Evolutionary conservation across 306 rosid species (phyloP), one percentile per base, ranked within the genome.

Genomic region (Dryas drummondii): DNA sequence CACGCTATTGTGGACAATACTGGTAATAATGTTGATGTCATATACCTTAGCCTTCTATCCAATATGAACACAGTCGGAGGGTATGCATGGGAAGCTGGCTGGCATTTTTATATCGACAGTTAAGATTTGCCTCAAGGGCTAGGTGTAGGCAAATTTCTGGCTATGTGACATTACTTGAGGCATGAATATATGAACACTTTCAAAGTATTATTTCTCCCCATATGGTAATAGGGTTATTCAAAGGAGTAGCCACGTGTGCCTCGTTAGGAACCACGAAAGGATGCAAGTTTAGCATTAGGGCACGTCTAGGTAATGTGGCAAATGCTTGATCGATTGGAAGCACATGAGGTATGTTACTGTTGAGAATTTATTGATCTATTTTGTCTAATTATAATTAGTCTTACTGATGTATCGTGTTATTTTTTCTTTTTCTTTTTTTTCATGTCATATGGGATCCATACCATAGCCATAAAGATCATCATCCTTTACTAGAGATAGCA

Each of bases 151-250:
- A 46, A 45, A 66, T 66, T 44, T 15, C 3, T 1, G 70, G 70
- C 1, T 66, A 66, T 4, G 4, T 66, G 70, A 66, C 70, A n/a
- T 66, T 66, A 26, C 70, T 66, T 14, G 70, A 66, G 70, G 53
- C 70, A 8, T 66, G 70, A 53, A 46, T 66, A n/a, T 66, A 17
- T 19, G 70, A 65, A 37, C 70, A 65, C 51, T 17, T 66, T 4
- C 55, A 11, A 1, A n/a, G 3, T 5, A 9, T n/a, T 17, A 10
- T 19, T 56, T 7, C 4, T 1, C 61, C 61, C 27, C 37, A 22
- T 22, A 56, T 56, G 32, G 5, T 56, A 19, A 56, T 32, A 10
- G 5, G 12, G 14, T 56, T 56, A 56, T 11, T 2, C 4, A 56
- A 37, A 56, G 32, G 1, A n/a, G 2, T 37, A 19, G 9, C 61